phyloP scores from a whole-genome alignment of 1,284 basidiomycete species.

The Fistulinella cinereoalba region DNA sequence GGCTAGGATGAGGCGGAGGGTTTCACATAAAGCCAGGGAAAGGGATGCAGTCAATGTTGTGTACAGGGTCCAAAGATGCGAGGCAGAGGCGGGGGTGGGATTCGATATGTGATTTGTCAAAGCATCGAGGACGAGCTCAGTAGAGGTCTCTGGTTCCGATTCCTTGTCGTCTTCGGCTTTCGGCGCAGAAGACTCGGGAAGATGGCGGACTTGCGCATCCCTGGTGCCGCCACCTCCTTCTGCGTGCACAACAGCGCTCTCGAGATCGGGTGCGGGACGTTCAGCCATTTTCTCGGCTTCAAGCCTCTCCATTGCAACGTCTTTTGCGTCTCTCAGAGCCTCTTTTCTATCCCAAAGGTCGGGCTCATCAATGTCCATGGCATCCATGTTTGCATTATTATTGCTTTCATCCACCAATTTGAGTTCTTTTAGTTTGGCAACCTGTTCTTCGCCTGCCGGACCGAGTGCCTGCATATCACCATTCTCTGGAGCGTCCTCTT shows the following conservation, averaged over 20 bases:
- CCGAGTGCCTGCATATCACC: slow-evolving; percentile 90
- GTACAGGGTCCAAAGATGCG: slow-evolving; percentile 86
- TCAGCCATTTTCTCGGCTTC: slow-evolving; percentile 34
- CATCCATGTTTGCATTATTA: slow-evolving; percentile 33
- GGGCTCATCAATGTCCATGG: slow-evolving; percentile 49
- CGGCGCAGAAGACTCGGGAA: slow-evolving; percentile 24
- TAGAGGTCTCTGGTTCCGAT: slow-evolving; percentile 34
- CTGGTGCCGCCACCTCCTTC: slow-evolving; percentile 27
- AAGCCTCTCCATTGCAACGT: slow-evolving; percentile 29
- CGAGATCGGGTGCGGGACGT: slow-evolving; percentile 37
- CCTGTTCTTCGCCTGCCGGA: slow-evolving; percentile 79
- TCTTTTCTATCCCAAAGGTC: slow-evolving; percentile 15
- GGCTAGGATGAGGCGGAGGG: slow-evolving; percentile 94
- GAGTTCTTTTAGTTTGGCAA: slow-evolving; percentile 79
- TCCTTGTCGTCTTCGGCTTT: slow-evolving; percentile 34
- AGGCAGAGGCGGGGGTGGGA: slow-evolving; percentile 41
- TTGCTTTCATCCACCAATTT: slow-evolving; percentile 65
- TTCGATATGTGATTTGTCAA: slow-evolving; percentile 46
- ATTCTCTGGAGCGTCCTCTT: slow-evolving; percentile 53
- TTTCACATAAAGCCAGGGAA: slow-evolving; percentile 91
- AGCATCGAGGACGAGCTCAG: slow-evolving; percentile 53
- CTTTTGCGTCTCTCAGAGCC: slow-evolving; percentile 28
- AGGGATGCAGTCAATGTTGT: slow-evolving; percentile 88
- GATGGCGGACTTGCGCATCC: slow-evolving; percentile 10
- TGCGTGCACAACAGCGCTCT: slow-evolving; percentile 48